These are phyloP conservation scores for Chalaropsis thielavioides DNA, from an alignment of 2,329 filamentous ascomycete species.

Conservation along the genomic window DNA sequence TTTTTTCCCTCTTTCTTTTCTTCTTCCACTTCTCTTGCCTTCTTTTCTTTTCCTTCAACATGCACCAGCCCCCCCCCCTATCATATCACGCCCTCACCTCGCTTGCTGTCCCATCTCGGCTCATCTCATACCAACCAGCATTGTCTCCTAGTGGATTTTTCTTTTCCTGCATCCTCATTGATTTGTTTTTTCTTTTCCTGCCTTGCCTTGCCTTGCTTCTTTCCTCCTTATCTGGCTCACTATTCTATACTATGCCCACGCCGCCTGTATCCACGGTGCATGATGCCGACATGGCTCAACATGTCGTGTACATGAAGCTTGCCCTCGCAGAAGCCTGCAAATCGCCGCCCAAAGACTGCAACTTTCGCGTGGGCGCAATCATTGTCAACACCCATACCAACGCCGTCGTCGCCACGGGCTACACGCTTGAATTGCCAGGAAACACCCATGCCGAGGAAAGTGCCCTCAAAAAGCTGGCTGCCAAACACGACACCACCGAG, in stretches of 20 bases:
- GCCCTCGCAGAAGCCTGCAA: constrained; percentile 15
- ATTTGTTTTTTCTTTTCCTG: background rate
- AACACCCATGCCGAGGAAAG: constrained; percentile 97
- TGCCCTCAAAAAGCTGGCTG: constrained; percentile 61
- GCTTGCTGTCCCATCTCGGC: background rate
- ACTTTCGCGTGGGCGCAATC: constrained; percentile 91
- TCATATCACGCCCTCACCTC: background rate
- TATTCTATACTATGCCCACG: background rate
- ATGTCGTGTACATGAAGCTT: constrained; percentile 6
- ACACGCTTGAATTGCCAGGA: constrained; percentile 75
- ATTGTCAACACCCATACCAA: constrained; percentile 47
- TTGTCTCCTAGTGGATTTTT: background rate
- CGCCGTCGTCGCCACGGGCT: constrained; percentile 61
- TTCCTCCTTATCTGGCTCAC: background rate
- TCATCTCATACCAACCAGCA: background rate
- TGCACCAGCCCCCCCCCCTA: background rate
- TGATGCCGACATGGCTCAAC: background rate
- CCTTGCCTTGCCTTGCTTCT: background rate
- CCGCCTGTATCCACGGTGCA: background rate
- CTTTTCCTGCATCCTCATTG: background rate
- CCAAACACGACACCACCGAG: constrained; percentile 31
- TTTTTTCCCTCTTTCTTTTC: background rate
- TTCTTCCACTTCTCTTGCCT: background rate
- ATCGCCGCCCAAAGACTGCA: constrained; percentile 69
- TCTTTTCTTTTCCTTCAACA: background rate